These are phyloP conservation scores for Diplodia seriata DNA, from an alignment of 2,329 filamentous ascomycete species.

Conservation along the genomic window DNA sequence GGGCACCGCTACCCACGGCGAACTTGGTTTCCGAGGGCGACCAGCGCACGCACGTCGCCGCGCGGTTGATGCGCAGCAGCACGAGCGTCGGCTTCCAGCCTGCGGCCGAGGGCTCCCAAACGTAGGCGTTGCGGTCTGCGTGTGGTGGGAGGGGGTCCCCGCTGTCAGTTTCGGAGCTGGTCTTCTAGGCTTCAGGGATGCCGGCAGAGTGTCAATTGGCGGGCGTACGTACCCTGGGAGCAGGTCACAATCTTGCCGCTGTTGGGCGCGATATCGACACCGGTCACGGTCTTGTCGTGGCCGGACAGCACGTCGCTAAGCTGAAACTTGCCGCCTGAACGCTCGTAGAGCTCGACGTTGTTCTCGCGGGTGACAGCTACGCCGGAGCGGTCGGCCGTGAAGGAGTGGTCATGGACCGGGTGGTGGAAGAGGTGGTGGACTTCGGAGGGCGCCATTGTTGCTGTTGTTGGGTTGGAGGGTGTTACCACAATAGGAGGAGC, in stretches of 20 bases:
- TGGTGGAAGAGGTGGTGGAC: slow-evolving; percentile 97
- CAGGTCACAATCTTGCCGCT: slow-evolving; percentile 96
- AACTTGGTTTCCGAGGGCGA: slow-evolving; percentile 97
- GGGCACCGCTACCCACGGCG: slow-evolving; percentile 92
- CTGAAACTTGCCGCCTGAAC: slow-evolving; percentile 75
- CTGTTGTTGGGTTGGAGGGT: slow-evolving; percentile 52
- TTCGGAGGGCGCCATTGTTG: slow-evolving; percentile 80
- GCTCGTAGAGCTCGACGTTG: slow-evolving; percentile 85
- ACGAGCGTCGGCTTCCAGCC: slow-evolving; percentile 98
- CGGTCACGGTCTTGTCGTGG: slow-evolving; percentile 95
- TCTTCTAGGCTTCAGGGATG: slow-evolving; percentile 15
- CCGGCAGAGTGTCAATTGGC: slow-evolving; percentile 7
- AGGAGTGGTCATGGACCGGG: slow-evolving; percentile 96
- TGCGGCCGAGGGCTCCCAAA: slow-evolving; percentile 91
- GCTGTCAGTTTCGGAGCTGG: slow-evolving; percentile 24
- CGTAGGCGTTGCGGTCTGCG: slow-evolving; percentile 91
- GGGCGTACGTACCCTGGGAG: slow-evolving; percentile 75
- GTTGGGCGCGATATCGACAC: slow-evolving; percentile 91
- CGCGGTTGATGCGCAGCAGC: slow-evolving; percentile 93
- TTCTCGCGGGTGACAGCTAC: slow-evolving; percentile 92
- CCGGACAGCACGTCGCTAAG: slow-evolving; percentile 92
- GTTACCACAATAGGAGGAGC: slow-evolving; percentile 80
- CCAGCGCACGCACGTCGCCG: slow-evolving; percentile 96
- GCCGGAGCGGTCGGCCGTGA: slow-evolving; percentile 87
- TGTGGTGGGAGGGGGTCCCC: slow-evolving; percentile 32